Conservation (phyloP, 2,329 filamentous ascomycete species). For the Fusarium praegraminearum region DNA sequence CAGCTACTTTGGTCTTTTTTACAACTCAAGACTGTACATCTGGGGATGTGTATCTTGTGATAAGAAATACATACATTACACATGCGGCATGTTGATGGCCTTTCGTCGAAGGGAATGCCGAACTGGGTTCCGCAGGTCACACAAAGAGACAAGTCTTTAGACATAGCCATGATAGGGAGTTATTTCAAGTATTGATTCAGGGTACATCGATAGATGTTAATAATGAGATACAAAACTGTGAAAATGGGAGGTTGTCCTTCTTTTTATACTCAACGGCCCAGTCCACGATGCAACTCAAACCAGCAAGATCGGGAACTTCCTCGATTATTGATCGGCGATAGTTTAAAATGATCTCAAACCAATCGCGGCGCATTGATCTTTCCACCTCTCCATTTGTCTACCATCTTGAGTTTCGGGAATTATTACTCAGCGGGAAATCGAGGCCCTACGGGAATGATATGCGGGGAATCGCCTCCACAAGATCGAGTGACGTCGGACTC, state of each 20-base stretch:
- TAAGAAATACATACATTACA: neutral
- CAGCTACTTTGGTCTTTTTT: neutral
- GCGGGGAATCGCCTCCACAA: neutral
- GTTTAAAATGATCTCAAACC: neutral
- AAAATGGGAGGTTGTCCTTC: neutral
- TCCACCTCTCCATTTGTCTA: neutral
- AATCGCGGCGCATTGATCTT: neutral
- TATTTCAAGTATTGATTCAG: neutral
- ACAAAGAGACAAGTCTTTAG: neutral
- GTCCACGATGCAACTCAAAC: too few species aligned
- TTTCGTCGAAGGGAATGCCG: neutral
- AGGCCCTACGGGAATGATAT: neutral
- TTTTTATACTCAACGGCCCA: neutral
- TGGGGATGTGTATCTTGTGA: too few species aligned
- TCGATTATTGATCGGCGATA: rapidly evolving
- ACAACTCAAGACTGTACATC: too few species aligned
- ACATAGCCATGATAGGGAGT: neutral
- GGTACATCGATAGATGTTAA: neutral
- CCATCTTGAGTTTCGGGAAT: neutral
- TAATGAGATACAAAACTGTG: neutral
- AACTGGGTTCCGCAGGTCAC: neutral
- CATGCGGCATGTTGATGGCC: neutral
- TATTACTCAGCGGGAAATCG: neutral
- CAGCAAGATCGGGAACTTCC: neutral
- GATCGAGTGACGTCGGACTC: neutral